Evolutionary conservation across 257 asterid genomes (phyloP).

Genomic region (Craterostigma plantagineum): DNA sequence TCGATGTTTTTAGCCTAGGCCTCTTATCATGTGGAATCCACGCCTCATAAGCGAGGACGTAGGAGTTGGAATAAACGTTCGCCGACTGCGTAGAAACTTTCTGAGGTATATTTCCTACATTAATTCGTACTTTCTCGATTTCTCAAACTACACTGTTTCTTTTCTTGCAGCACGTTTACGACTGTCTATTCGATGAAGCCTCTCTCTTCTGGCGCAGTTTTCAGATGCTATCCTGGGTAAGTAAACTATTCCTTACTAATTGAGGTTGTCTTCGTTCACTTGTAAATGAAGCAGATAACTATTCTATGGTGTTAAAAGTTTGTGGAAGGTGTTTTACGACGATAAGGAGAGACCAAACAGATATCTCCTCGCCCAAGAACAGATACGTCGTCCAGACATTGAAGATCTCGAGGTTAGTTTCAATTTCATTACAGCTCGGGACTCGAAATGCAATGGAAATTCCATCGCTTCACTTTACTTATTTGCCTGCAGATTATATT

Average conservation of each 20-base stretch:
- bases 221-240: constrained; percentile 93
- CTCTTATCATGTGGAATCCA: constrained; percentile 99
- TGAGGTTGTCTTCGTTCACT: too few species aligned
- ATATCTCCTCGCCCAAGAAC: constrained; percentile 73
- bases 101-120: constrained; percentile 43
- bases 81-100: constrained; percentile 52
- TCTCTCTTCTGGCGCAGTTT: constrained; percentile 70
- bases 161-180: constrained; percentile 47
- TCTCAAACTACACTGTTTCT: constrained; percentile 1
- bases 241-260: too few species aligned
- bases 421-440: too few species aligned
- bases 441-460: too few species aligned
- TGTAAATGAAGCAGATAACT: too few species aligned
- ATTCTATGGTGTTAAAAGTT: too few species aligned
- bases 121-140: neutral
- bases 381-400: constrained; percentile 58
- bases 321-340: constrained; percentile 92
- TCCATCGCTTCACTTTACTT: neutral
- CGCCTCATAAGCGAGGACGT: constrained; percentile 92
- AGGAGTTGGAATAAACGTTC: constrained; percentile 86
- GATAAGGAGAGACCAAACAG: constrained; percentile 80
- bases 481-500: constrained; percentile 39
- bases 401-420: constrained; percentile 83
- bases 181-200: constrained; percentile 87
- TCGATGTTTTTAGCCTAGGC: constrained; percentile 97